phyloP scores from a whole-genome alignment of 2,329 filamentous ascomycete genomes.

The Aspergillus sp. region DNA sequence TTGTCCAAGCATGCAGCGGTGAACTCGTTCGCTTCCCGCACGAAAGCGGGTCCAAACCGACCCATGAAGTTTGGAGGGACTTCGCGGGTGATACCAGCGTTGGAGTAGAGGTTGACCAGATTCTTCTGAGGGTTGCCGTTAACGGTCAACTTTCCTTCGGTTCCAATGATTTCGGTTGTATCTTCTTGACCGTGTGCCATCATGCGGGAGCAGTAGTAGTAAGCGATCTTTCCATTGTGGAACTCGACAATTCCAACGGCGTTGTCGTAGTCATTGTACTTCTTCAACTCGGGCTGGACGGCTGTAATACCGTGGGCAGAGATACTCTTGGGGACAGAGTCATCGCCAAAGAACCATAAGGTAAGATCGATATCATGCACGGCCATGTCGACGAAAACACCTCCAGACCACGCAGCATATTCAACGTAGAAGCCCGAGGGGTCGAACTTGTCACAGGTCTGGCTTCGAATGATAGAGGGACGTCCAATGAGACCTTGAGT shows the following conservation, averaged over 20 bases:
- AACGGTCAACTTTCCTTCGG: slow-evolving; percentile 58
- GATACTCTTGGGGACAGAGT: slow-evolving; percentile 51
- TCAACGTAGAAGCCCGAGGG: slow-evolving; percentile 62
- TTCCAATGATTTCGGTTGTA: slow-evolving; percentile 63
- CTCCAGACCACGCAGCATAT: slow-evolving; percentile 60
- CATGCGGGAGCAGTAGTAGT: slow-evolving; percentile 60
- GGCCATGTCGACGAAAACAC: slow-evolving; percentile 65
- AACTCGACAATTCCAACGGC: slow-evolving; percentile 63
- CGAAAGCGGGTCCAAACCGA: slow-evolving; percentile 59
- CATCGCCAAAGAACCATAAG: slow-evolving; percentile 58
- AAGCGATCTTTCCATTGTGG: slow-evolving; percentile 57
- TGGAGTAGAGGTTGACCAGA: slow-evolving; percentile 53
- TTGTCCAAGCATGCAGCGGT: slow-evolving; percentile 55
- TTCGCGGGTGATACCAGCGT: slow-evolving; percentile 52
- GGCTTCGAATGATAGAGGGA: slow-evolving; percentile 56
- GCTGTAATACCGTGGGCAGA: slow-evolving; percentile 54
- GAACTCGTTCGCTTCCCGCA: slow-evolving; percentile 61
- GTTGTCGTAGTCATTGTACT: slow-evolving; percentile 58
- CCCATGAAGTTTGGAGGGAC: slow-evolving; percentile 61
- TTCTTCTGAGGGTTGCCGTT: slow-evolving; percentile 55
- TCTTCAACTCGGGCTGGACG: slow-evolving; percentile 52
- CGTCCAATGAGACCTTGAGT: slow-evolving; percentile 53
- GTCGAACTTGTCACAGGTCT: slow-evolving; percentile 63
- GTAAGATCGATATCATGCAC: slow-evolving; percentile 66
- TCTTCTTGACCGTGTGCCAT: slow-evolving; percentile 65